Evolutionary conservation across 495 filamentous ascomycete genomes (phyloP), one percentile per base, ranked within the genome.

Genomic region (Pseudoneurospora amorphoporcata): DNA sequence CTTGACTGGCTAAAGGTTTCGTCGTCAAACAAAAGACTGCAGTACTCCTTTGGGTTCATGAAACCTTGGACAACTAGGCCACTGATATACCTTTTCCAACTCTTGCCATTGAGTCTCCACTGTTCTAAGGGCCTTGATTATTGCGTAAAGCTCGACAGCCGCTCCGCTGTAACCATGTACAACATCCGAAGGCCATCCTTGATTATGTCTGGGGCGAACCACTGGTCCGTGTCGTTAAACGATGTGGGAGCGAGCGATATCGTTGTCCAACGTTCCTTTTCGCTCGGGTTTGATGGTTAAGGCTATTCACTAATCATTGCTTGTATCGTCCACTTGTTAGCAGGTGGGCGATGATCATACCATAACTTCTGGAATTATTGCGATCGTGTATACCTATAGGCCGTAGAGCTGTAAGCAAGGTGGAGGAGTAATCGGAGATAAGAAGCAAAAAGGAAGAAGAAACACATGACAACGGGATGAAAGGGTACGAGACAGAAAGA

Each of bases 1-100:
- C 72, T 72, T 8, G 74, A 76, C 32, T 39, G 73, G 8, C 70
- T 74, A 6, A 76, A 68, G 4, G 69, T 29, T n/a, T 53, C 70
- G 37, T 76, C 74, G 38, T 74, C 74, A 10, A 69, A 70, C 2
- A 73, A 29, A 35, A 73, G 69, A 23, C 17, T 39, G 17, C 70
- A 69, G 29, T 73, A 69, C 2, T 23, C 45, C 4, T 47, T 47
- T 10, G 72, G 69, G 40, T 73, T 6, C 45, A 53, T 53, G 3
- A 53, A 53, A 23, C 29, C 45, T 2, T 53, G 45, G 4, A 53
- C 45, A 1, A 53, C 3, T 2, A 53, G 19, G 9, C 45, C 1
- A 14, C 45, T 29, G 45, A 53, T 53, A 0, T 53, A 53, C 2
- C 3, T n/a, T 12, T 12, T 53, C 45, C 45, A 53, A 2, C 4